Percentiles rank a stretch among this genome's conserved stretches.
These are phyloP conservation scores for Xerocomellus chrysenteron DNA, from an alignment of 768 basidiomycete species.

Conservation along the genomic window DNA sequence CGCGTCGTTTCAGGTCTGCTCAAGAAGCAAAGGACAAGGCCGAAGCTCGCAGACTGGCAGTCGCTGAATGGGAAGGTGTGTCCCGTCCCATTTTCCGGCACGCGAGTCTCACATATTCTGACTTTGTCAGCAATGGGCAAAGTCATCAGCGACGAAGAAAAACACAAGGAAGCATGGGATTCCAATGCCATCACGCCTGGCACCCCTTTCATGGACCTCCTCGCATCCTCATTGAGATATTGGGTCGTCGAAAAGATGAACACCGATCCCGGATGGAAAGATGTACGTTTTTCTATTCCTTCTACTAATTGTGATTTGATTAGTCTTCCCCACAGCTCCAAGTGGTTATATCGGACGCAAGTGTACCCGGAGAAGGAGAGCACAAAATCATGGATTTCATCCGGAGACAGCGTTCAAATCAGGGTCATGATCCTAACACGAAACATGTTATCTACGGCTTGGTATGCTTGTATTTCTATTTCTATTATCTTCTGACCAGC, in stretches of 20 bases:
- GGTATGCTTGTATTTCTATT: conserved; percentile 43
- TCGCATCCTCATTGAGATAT: conserved; percentile 86
- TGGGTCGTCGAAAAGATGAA: conserved; percentile 98
- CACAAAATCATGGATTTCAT: conserved; percentile 99
- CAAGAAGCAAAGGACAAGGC: conserved; percentile 96
- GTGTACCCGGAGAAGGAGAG: conserved; percentile 97
- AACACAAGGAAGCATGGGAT: conserved; percentile 88
- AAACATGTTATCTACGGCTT: conserved; percentile 96
- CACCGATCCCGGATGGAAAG: conserved; percentile 93
- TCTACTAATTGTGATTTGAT: not conserved
- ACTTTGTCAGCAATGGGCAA: conserved; percentile 86
- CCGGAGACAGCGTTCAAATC: conserved; percentile 81
- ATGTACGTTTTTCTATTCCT: conserved; percentile 44
- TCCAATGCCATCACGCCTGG: conserved; percentile 99
- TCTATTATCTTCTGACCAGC: conserved; percentile 7
- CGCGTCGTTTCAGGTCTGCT: conserved; percentile 90
- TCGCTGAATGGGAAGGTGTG: conserved; percentile 83
- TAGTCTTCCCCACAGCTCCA: conserved; percentile 57
- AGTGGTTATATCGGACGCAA: conserved; percentile 95
- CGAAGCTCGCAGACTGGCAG: conserved; percentile 77
- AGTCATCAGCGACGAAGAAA: conserved; percentile 74
- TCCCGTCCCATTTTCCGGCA: not conserved
- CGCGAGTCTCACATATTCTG: not conserved
- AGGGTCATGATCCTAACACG: conserved; percentile 93
- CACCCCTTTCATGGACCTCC: conserved; percentile 95